A percentile compares a stretch with the other conserved stretches of the same genome.
phyloP scores from a whole-genome alignment of 371 early-diverging fungal species.

The Rhizopus microsporus region DNA sequence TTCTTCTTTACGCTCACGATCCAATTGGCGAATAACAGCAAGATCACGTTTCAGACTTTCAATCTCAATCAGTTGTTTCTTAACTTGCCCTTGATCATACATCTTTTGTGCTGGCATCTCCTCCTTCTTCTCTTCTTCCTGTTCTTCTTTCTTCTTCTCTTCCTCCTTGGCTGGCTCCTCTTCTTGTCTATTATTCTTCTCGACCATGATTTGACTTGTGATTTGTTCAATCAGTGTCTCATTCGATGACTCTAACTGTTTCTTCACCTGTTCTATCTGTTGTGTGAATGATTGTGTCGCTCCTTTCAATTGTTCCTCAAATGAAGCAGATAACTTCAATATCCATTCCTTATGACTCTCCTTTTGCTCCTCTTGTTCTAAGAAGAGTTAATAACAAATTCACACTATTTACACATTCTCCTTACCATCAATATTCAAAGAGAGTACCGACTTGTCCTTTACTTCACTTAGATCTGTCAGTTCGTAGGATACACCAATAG shows the following conservation, averaged over 20 bases:
- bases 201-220: neutral
- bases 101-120: slow-evolving; percentile 10
- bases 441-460: slow-evolving; percentile 58
- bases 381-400: neutral
- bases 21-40: slow-evolving; percentile 62
- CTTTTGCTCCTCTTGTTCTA: slow-evolving; percentile 25
- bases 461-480: slow-evolving; percentile 70
- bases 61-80: slow-evolving; percentile 32
- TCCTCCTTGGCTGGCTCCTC: slow-evolving; percentile 88
- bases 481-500: slow-evolving; percentile 64
- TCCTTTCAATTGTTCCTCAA: slow-evolving; percentile 41
- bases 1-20: slow-evolving; percentile 54
- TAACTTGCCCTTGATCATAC: slow-evolving; percentile 14
- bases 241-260: slow-evolving; percentile 30
- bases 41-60: slow-evolving; percentile 53
- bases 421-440: slow-evolving; percentile 68
- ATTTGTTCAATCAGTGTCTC: slow-evolving; percentile 7
- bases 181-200: neutral
- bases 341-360: slow-evolving; percentile 37
- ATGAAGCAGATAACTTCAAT: slow-evolving; percentile 25
- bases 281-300: slow-evolving; percentile 32
- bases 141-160: slow-evolving; percentile 60
- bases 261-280: slow-evolving; percentile 36
- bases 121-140: slow-evolving; percentile 1
- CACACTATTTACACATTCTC: neutral